Evolutionary conservation across 495 filamentous ascomycete genomes (phyloP).

Genomic region (Podospora pseudocomata): DNA sequence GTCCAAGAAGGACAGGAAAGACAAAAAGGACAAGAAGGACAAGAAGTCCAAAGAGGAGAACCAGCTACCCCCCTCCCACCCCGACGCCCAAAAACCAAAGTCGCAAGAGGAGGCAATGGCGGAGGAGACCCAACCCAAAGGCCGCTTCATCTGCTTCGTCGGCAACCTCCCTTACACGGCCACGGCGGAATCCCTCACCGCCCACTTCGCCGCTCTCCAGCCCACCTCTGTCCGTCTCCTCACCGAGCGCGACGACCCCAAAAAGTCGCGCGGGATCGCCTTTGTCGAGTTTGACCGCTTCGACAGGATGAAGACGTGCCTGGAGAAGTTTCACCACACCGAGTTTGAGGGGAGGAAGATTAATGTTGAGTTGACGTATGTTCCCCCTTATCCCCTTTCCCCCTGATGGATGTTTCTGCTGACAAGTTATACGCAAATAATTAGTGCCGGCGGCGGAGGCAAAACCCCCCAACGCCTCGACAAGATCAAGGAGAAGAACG

Average conservation of each 20-base stretch:
- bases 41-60: constrained; percentile 25
- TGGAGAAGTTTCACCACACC: constrained; percentile 85
- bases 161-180: constrained; percentile 88
- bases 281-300: constrained; percentile 90
- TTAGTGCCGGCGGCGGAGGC: constrained; percentile 74
- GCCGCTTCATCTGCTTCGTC: constrained; percentile 82
- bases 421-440: constrained; percentile 1
- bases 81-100: constrained; percentile 15
- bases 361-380: constrained; percentile 88
- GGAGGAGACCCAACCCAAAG: constrained; percentile 19
- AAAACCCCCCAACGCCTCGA: constrained; percentile 65
- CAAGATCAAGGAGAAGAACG: constrained; percentile 78
- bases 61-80: constrained; percentile 4
- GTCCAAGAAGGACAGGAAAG: constrained; percentile 30
- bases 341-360: constrained; percentile 72
- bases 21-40: constrained; percentile 27
- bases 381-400: constrained; percentile 15
- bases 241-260: constrained; percentile 63
- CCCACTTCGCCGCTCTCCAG: constrained; percentile 73
- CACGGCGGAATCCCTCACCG: constrained; percentile 58
- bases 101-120: constrained; percentile 29
- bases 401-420: neutral
- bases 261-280: constrained; percentile 77
- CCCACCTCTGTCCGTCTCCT: constrained; percentile 72
- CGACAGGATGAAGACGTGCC: constrained; percentile 90